Base-by-base conservation (phyloP, 352 stramenopile genomes). In the Pythium monospermum region DNA sequence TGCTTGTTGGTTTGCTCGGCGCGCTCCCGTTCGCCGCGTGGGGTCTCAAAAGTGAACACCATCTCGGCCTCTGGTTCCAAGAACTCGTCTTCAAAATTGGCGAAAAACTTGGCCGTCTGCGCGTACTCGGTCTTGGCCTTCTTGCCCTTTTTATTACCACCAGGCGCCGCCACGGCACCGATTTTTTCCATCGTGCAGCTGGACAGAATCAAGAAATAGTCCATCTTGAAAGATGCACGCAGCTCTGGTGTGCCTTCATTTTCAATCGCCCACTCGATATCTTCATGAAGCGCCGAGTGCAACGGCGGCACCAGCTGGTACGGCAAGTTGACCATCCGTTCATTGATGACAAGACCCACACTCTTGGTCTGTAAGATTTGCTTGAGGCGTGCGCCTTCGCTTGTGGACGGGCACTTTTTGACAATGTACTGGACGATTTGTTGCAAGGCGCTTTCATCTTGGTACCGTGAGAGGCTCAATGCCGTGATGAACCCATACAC, bases 21-120 rank as follows among this genome's bases (percentile, higher is more conserved):
- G 4, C 64, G 49, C 35, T 88, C 76, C 49, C 75, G 73, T 32
- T 90, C 80, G 49, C 73, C 66, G 47, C 81, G 65, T 11, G 80
- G 77, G 5, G 72, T 81, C 43, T 91, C 77, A 47, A 94, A 88
- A 13, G 76, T 59, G 56, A 88, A 94, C 32, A 42, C 45, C 18
- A 91, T 23, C 41, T 88, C 69, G 12, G 78, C 83, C 27, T 90
- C 73, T 40, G 78, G 64, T 61, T 91, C 78, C 11, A 91, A 57
- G 58, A 94, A 94, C 54, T 94, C 83, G 54, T 94, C 83, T 50
- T 94, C 83, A 58, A 94, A 94, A 64, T 94, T 91, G 62, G 76
- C 59, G 53, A 85, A 94, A 50, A 86, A 75, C 73, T 87, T 91
- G 46, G 65, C 68, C 15, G 57, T 82, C 55, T 84, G 66, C 26